phyloP scores from a whole-genome alignment of 2,329 filamentous ascomycete genomes.

The Lecanosticta acicola region DNA sequence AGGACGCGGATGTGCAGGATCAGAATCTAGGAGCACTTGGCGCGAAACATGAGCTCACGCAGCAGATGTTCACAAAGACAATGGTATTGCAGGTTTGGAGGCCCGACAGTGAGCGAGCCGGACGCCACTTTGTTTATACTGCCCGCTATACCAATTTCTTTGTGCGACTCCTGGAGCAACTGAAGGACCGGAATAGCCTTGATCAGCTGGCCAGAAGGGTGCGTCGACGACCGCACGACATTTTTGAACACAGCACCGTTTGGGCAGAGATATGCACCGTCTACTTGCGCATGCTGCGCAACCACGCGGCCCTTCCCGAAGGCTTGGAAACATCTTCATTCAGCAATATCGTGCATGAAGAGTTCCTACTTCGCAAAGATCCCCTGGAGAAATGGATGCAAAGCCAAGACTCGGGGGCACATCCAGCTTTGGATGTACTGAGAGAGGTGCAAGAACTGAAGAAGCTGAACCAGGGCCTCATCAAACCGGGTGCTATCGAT shows the following conservation, averaged over 20 bases:
- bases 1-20: constrained; percentile 3
- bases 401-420: constrained; percentile 40
- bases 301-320: constrained; percentile 51
- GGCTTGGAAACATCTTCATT: constrained; percentile 61
- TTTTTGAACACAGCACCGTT: constrained; percentile 56
- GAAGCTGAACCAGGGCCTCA: constrained; percentile 76
- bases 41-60: constrained; percentile 72
- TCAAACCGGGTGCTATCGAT: constrained; percentile 80
- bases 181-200: constrained; percentile 68
- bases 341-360: constrained; percentile 58
- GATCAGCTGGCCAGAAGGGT: constrained; percentile 74
- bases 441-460: constrained; percentile 64
- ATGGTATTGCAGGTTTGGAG: constrained; percentile 96
- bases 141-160: constrained; percentile 81
- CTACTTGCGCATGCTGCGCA: constrained; percentile 56
- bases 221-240: constrained; percentile 73
- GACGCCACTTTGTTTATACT: constrained; percentile 87
- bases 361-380: constrained; percentile 56
- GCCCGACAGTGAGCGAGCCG: constrained; percentile 76
- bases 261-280: constrained; percentile 57
- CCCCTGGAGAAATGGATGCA: constrained; percentile 57
- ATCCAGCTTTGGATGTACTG: constrained; percentile 55
- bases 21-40: constrained; percentile 46
- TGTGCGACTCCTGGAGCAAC: constrained; percentile 64
- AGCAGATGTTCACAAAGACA: constrained; percentile 86